These are phyloP conservation scores for Wallacemonas sp. DNA, from an alignment of 208 protist genomes.

Conservation along the genomic window DNA sequence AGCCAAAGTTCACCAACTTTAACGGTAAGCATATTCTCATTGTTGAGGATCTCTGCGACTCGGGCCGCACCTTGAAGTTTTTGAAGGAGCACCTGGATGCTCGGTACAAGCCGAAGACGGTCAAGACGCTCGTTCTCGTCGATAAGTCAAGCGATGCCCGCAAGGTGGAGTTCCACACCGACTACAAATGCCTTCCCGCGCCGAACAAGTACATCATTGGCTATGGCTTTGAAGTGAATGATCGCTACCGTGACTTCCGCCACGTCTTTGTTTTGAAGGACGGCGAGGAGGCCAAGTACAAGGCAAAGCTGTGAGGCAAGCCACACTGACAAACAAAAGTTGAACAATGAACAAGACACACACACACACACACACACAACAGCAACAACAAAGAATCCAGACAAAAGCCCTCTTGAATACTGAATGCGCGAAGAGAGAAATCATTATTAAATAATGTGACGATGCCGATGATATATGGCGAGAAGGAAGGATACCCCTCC, in stretches of 20 bases:
- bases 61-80: conserved; percentile 73
- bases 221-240: conserved; percentile 93
- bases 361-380: background rate
- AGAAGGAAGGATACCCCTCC: too few species aligned
- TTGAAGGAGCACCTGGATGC: conserved; percentile 41
- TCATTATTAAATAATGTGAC: too few species aligned
- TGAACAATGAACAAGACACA: background rate
- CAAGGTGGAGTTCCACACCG: conserved; percentile 44
- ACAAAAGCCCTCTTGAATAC: too few species aligned
- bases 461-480: too few species aligned
- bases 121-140: conserved; percentile 74
- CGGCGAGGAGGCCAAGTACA: conserved; percentile 57
- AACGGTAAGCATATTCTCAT: conserved; percentile 85
- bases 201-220: conserved; percentile 89
- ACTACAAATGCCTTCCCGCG: conserved; percentile 64
- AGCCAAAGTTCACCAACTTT: conserved; percentile 62
- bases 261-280: conserved; percentile 81
- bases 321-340: too few species aligned
- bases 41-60: conserved; percentile 90
- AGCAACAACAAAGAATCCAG: too few species aligned
- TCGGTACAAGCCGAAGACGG: conserved; percentile 51
- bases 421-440: too few species aligned
- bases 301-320: conserved; percentile 62
- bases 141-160: conserved; percentile 74
- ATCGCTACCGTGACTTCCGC: conserved; percentile 76